Conservation (phyloP, 768 basidiomycete genomes). For the Lactifluus subvellereus region DNA sequence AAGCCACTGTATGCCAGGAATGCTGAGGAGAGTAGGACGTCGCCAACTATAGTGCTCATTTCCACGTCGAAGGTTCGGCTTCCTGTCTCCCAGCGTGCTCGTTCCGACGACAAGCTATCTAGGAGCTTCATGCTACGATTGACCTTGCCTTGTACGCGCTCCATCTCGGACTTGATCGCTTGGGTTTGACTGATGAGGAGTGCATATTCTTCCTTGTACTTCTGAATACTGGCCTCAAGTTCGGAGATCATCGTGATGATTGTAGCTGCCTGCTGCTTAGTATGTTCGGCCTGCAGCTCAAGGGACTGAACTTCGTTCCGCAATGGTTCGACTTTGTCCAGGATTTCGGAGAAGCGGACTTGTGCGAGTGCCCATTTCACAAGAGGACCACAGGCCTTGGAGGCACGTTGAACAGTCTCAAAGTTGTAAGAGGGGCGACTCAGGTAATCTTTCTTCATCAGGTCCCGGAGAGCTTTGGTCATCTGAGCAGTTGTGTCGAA, state of each 20-base stretch:
- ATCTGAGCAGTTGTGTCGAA: slow-evolving; percentile 91
- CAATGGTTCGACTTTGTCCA: slow-evolving; percentile 94
- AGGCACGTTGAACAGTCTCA: slow-evolving; percentile 90
- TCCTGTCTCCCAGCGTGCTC: slow-evolving; percentile 88
- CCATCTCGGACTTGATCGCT: slow-evolving; percentile 97
- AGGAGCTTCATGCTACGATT: slow-evolving; percentile 94
- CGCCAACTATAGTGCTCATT: slow-evolving; percentile 98
- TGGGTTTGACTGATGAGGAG: slow-evolving; percentile 94
- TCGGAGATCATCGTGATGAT: slow-evolving; percentile 91
- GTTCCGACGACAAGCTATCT: slow-evolving; percentile 91
- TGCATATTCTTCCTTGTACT: slow-evolving; percentile 97
- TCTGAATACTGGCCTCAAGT: slow-evolving; percentile 85
- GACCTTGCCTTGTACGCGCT: slow-evolving; percentile 93
- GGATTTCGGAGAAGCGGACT: slow-evolving; percentile 92
- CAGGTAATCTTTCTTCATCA: slow-evolving; percentile 91
- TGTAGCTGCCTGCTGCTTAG: slow-evolving; percentile 85
- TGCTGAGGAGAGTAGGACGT: slow-evolving; percentile 90
- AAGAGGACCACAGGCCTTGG: slow-evolving; percentile 94
- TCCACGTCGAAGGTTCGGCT: slow-evolving; percentile 95
- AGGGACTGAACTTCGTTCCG: slow-evolving; percentile 93
- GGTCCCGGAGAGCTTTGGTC: slow-evolving; percentile 82
- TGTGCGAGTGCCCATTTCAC: slow-evolving; percentile 99
- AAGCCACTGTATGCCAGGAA: slow-evolving; percentile 97
- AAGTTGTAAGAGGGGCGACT: slow-evolving; percentile 89
- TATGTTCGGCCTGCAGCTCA: slow-evolving; percentile 89